Evolutionary conservation across 441 rosid species (phyloP).

Genomic region (Populus hybrid): DNA sequence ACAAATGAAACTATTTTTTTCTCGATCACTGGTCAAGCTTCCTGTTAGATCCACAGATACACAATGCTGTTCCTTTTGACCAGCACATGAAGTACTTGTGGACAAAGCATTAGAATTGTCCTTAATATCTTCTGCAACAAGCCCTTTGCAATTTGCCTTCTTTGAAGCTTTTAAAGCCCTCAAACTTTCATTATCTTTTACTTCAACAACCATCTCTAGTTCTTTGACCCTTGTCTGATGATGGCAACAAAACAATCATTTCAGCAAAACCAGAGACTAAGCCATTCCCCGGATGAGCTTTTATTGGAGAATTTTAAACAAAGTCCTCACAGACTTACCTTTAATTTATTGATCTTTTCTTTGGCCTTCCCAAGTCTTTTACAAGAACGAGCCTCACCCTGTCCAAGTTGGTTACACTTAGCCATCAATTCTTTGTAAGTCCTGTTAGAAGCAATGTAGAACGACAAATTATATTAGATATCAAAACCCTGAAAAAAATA

Average conservation of each 20-base stretch:
- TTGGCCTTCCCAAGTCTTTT: slow-evolving; percentile 72
- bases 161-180: slow-evolving; percentile 55
- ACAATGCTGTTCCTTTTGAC: slow-evolving; percentile 15
- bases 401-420: slow-evolving; percentile 80
- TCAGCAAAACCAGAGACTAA: slow-evolving; percentile 1
- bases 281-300: background rate
- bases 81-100: slow-evolving; percentile 24
- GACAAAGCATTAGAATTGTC: slow-evolving; percentile 22
- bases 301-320: background rate
- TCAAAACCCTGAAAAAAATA: background rate
- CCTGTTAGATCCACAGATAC: slow-evolving; percentile 18
- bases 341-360: slow-evolving; percentile 57
- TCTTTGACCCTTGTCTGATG: slow-evolving; percentile 64
- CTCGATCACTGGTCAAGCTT: slow-evolving; percentile 22
- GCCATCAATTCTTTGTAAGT: slow-evolving; percentile 82
- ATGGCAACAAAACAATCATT: slow-evolving; percentile 15
- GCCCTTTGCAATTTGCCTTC: slow-evolving; percentile 20
- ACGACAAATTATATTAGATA: slow-evolving; percentile 1
- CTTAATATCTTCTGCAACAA: slow-evolving; percentile 7
- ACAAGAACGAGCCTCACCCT: slow-evolving; percentile 68
- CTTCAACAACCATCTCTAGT: slow-evolving; percentile 52
- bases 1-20: slow-evolving; percentile 20
- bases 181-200: slow-evolving; percentile 57
- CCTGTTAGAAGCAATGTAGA: slow-evolving; percentile 35
- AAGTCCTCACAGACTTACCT: slow-evolving; percentile 37